Base-by-base conservation (phyloP, 495 filamentous ascomycete species). In the Daldinia grandis region DNA sequence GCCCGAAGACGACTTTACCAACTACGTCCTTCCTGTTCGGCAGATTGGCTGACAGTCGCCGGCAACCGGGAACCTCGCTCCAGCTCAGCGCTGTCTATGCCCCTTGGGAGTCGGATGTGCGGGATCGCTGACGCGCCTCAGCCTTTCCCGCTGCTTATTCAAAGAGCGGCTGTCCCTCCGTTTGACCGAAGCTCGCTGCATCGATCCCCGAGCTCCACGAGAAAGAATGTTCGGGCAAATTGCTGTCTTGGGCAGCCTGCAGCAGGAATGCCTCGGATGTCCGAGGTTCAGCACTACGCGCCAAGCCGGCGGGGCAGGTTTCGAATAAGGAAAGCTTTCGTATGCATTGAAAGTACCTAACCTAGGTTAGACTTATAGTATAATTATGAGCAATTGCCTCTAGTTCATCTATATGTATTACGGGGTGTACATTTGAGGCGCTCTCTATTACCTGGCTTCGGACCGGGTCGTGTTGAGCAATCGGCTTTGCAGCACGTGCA, bases 1-100 rank as follows among this genome's bases (percentile, higher is more conserved):
- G 37, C 25, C 56, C 53, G 50, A 49, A 60, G 15, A 40, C 24
- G 33, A 42, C 59, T 50, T 53, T 68, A 24, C 58, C 66, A 59
- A 63, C 12, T 63, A 42, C 66, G n/a, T 62, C 66, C 59, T 68
- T 68, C 59, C 66, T 57, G 59, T 63, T 68, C 66, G 66, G 66
- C 66, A 68, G 58, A 68, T 68, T 37, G 38, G 10, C 24, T 17
- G 50, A 40, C 57, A 56, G 65, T 59, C 49, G 65, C 65, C 58
- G 65, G 65, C 40, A 58, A 68, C 66, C 66, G 38, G 66, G 59
- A 58, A 58, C 9, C 21, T 66, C 33, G 25, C 38, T 30, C 37
- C 27, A 47, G 38, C 58, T 50, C 58, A 56, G 30, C 35, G 25
- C 64, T 47, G 5, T 24, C 28, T 6, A 17, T n/a, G 9, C 14